Conservation (phyloP, 1,139 yeast genomes). For the Yueomyces sp. region DNA sequence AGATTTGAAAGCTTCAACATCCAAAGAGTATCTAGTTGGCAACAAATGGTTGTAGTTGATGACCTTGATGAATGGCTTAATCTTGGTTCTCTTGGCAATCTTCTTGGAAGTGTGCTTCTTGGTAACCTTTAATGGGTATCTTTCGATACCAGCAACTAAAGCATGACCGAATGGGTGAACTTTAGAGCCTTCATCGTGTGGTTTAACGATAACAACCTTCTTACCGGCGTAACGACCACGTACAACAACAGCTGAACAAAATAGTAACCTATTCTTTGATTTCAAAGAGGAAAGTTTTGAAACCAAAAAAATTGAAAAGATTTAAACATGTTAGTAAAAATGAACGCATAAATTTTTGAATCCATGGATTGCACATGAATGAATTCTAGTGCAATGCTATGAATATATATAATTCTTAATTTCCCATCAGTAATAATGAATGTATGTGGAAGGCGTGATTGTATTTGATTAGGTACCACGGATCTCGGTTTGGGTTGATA, state of each 20-base stretch:
- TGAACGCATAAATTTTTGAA: neutral
- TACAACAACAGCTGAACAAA: slow-evolving; percentile 78
- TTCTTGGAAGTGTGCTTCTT: slow-evolving; percentile 93
- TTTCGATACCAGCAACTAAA: slow-evolving; percentile 98
- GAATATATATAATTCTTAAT: too few relatives aligned
- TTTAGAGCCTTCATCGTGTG: slow-evolving; percentile 98
- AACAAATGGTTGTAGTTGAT: slow-evolving; percentile 99
- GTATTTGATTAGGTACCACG: too few relatives aligned
- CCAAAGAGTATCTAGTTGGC: slow-evolving; percentile 99
- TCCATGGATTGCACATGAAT: too few relatives aligned
- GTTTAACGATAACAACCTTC: slow-evolving; percentile 98
- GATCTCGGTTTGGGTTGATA: too few relatives aligned
- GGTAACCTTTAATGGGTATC: slow-evolving; percentile 96
- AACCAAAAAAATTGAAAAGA: neutral
- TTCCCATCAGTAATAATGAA: too few relatives aligned
- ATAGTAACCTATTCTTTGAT: slow-evolving; percentile 1
- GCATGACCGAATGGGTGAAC: slow-evolving; percentile 99
- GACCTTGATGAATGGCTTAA: slow-evolving; percentile 98
- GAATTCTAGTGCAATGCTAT: too few relatives aligned
- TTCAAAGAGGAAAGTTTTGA: neutral
- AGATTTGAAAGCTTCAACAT: slow-evolving; percentile 89
- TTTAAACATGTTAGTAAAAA: neutral
- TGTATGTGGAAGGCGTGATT: too few relatives aligned
- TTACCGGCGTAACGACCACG: slow-evolving; percentile 99
- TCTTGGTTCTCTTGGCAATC: slow-evolving; percentile 93